phyloP scores from a whole-genome alignment of 352 stramenopile genomes.

The Globisporangium perplexum region DNA sequence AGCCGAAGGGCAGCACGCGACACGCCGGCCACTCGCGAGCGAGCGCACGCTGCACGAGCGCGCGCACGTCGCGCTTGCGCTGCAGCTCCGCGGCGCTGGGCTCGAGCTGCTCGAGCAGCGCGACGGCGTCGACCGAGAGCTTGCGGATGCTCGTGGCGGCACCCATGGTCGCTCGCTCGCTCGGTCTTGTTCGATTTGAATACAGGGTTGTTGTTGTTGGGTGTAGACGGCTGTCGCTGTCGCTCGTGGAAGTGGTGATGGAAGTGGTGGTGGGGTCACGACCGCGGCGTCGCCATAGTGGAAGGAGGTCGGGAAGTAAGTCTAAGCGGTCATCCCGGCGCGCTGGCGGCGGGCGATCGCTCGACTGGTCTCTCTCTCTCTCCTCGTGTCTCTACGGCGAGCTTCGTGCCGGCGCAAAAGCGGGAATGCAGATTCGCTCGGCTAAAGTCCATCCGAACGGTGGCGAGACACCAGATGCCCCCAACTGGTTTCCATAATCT shows the following conservation, averaged over 20 bases:
- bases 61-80: conserved; percentile 39
- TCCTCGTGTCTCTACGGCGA: too few relatives aligned
- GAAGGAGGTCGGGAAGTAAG: neutral
- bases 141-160: conserved; percentile 75
- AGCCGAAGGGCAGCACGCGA: neutral
- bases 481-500: neutral
- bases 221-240: too few relatives aligned
- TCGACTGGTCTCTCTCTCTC: conserved; percentile 1
- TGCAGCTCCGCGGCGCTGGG: conserved; percentile 46
- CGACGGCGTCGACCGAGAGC: conserved; percentile 75
- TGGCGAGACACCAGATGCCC: neutral
- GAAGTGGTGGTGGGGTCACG: neutral
- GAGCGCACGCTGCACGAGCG: conserved; percentile 50
- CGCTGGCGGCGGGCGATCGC: neutral
- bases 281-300: neutral
- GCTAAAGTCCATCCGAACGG: too few relatives aligned
- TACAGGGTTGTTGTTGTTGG: neutral
- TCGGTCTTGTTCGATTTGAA: conserved; percentile 3
- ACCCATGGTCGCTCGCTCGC: conserved; percentile 37
- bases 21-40: conserved; percentile 46
- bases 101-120: conserved; percentile 78
- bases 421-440: neutral
- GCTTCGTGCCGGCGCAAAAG: too few relatives aligned
- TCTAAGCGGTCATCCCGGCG: conserved; percentile 4
- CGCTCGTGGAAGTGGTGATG: neutral